Conservation (phyloP, 345 rosid genomes). For the Aquilaria malaccensis region DNA sequence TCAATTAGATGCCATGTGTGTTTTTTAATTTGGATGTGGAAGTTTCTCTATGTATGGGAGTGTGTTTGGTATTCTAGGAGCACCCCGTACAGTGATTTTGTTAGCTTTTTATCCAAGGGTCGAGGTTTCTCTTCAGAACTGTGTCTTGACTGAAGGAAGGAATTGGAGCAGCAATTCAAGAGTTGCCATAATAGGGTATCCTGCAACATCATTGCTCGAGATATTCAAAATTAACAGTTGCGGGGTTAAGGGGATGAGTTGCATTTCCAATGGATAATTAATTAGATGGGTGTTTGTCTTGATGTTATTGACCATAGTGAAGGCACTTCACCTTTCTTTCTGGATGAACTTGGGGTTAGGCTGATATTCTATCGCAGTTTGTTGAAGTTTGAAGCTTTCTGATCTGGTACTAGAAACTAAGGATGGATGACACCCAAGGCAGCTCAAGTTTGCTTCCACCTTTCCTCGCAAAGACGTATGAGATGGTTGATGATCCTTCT, state of each 20-base stretch:
- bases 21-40: background rate
- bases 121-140: background rate
- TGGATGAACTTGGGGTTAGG: slow-evolving; percentile 4
- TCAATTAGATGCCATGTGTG: too few relatives aligned
- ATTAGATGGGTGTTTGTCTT: background rate
- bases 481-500: slow-evolving; percentile 85
- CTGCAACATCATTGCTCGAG: too few relatives aligned
- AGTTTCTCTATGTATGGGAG: background rate
- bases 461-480: slow-evolving; percentile 73
- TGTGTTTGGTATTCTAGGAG: background rate
- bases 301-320: background rate
- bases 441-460: slow-evolving; percentile 77
- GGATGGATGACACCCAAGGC: slow-evolving; percentile 75
- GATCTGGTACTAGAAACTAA: slow-evolving; percentile 5
- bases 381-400: slow-evolving; percentile 11
- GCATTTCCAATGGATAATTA: too few relatives aligned
- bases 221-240: too few relatives aligned
- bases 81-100: background rate
- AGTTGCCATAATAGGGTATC: slow-evolving; percentile 7
- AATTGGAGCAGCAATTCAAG: slow-evolving; percentile 3
- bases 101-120: background rate
- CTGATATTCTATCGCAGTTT: slow-evolving; percentile 1
- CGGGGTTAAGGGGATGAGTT: too few relatives aligned
- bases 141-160: slow-evolving; percentile 5
- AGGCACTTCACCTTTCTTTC: background rate